These are phyloP conservation scores for Backusella parvicylindrica DNA, from an alignment of 192 early-diverging fungal species.

Conservation along the genomic window DNA sequence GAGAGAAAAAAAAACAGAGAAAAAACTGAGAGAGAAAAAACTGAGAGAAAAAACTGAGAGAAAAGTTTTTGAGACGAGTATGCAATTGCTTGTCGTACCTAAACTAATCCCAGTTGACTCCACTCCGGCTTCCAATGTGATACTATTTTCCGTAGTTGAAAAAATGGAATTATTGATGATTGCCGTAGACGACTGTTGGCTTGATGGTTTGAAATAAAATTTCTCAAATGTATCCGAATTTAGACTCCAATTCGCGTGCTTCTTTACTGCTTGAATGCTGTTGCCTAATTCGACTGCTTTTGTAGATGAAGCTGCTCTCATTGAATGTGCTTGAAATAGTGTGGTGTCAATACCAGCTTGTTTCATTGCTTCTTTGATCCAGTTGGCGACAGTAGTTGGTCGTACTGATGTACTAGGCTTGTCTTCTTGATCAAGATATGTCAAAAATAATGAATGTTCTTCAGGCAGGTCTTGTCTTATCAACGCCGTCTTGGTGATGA, in stretches of 20 bases:
- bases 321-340: not conserved
- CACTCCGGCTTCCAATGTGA: not conserved
- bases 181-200: not conserved
- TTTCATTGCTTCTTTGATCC: not conserved
- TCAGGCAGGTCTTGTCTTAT: not conserved
- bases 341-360: not conserved
- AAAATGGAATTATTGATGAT: not conserved
- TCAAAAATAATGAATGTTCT: not conserved
- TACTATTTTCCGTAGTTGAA: constrained; percentile 2
- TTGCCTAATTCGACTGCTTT: not conserved
- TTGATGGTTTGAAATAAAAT: not conserved
- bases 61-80: too few species aligned
- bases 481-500: not conserved
- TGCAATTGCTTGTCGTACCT: constrained; percentile 13
- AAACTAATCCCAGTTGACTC: not conserved
- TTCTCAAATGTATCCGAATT: not conserved
- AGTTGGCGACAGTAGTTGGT: not conserved
- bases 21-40: too few species aligned
- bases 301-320: not conserved
- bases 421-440: not conserved
- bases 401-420: too few species aligned
- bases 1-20: too few species aligned
- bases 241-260: not conserved
- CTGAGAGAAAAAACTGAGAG: too few species aligned
- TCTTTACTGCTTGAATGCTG: not conserved